Evolutionary conservation across 1,139 yeast genomes (phyloP).

Genomic region (Candida glucosophila): DNA sequence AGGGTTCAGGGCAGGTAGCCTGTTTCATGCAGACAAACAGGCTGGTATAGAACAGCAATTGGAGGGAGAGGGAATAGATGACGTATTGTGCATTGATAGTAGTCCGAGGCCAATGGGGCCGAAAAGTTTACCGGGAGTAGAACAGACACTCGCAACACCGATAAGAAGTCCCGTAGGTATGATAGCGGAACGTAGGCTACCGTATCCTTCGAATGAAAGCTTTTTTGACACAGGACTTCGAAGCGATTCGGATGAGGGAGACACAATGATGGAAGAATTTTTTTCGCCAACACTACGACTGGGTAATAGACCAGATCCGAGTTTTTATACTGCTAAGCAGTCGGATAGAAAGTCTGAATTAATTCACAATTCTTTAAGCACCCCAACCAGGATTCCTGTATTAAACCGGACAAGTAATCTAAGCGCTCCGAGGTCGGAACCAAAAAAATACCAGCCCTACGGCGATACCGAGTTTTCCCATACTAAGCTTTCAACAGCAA

Average conservation of each 20-base stretch:
- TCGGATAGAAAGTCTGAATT: slow-evolving; percentile 7
- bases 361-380: slow-evolving; percentile 7
- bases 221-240: slow-evolving; percentile 2
- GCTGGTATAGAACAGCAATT: too few species aligned
- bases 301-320: background rate
- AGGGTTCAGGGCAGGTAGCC: too few species aligned
- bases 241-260: slow-evolving; percentile 1
- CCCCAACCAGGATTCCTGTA: slow-evolving; percentile 14
- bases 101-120: slow-evolving; percentile 40
- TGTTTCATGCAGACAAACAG: too few species aligned
- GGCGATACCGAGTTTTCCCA: too few species aligned
- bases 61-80: too few species aligned
- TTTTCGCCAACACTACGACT: slow-evolving; percentile 2
- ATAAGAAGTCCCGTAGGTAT: slow-evolving; percentile 1
- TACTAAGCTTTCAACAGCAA: too few species aligned
- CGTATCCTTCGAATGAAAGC: slow-evolving; percentile 6
- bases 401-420: slow-evolving; percentile 4
- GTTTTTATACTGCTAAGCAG: slow-evolving; percentile 1
- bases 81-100: too few species aligned
- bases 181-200: slow-evolving; percentile 3
- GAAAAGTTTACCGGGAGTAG: slow-evolving; percentile 29
- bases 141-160: slow-evolving; percentile 9
- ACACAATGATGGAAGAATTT: slow-evolving; percentile 1
- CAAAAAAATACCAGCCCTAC: too few species aligned
- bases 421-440: too few species aligned